Percentiles rank a stretch among this genome's conserved stretches.
phyloP scores from a whole-genome alignment of 2,329 filamentous ascomycete genomes.

The Diaporthe vexans region DNA sequence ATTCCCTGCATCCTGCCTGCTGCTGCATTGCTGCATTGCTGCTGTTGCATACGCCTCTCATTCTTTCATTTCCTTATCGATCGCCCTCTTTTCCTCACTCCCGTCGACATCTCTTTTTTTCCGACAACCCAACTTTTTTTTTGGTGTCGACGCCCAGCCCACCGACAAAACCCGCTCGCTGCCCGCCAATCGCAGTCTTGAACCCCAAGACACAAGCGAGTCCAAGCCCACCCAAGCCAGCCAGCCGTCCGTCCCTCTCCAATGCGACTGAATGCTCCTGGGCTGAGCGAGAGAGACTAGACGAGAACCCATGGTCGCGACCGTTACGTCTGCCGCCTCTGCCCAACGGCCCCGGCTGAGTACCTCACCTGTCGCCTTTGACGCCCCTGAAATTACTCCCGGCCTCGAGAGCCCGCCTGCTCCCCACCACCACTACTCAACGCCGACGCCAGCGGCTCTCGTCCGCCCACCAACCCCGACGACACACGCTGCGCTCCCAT shows the following conservation, averaged over 20 bases:
- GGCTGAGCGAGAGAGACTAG: conserved; percentile 11
- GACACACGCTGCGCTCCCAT: conserved; percentile 8
- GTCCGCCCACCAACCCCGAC: conserved; percentile 3
- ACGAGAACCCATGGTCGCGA: conserved; percentile 36
- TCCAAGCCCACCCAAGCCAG: not conserved
- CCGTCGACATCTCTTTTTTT: conserved; percentile 26
- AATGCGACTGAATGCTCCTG: conserved; percentile 9
- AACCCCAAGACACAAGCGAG: conserved; percentile 13
- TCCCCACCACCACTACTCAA: conserved; percentile 18
- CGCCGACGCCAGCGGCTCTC: conserved; percentile 24
- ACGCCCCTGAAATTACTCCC: conserved; percentile 39
- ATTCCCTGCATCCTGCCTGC: not conserved
- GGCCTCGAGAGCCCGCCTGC: conserved; percentile 30
- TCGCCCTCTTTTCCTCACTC: conserved; percentile 6
- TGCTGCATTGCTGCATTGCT: conserved; percentile 14
- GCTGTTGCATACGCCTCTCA: conserved; percentile 17
- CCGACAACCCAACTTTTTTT: conserved; percentile 7
- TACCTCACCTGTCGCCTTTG: conserved; percentile 8
- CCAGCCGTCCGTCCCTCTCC: not conserved
- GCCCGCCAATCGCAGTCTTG: conserved; percentile 2
- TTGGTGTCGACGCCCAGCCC: conserved; percentile 4
- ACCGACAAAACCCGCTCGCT: not conserved
- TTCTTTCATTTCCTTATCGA: conserved; percentile 29
- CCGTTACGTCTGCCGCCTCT: conserved; percentile 35
- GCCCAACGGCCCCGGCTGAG: conserved; percentile 34